phyloP scores from a whole-genome alignment of 2,329 filamentous ascomycete species.

The Exophiala sp. region DNA sequence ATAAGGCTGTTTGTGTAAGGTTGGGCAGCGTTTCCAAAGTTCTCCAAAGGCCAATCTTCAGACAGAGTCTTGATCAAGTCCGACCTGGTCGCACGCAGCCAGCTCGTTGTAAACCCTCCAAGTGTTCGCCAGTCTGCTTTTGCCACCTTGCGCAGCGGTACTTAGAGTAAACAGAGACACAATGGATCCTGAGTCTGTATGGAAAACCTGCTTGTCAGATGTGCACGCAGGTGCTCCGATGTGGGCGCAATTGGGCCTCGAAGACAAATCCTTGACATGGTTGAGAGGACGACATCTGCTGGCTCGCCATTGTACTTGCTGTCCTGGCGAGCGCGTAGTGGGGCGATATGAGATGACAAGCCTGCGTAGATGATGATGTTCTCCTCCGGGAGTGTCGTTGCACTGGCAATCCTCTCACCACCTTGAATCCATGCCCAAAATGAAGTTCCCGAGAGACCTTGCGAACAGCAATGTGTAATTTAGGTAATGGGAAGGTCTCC shows the following conservation, averaged over 20 bases:
- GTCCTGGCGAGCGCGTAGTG: constrained; percentile 41
- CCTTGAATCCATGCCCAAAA: constrained; percentile 42
- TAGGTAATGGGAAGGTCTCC: constrained; percentile 44
- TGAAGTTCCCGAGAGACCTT: constrained; percentile 37
- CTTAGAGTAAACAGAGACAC: constrained; percentile 49
- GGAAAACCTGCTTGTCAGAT: constrained; percentile 55
- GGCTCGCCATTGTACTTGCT: constrained; percentile 43
- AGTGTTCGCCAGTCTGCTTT: constrained; percentile 52
- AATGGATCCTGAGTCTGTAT: constrained; percentile 56
- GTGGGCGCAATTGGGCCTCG: constrained; percentile 34
- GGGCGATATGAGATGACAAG: constrained; percentile 41
- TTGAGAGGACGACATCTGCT: constrained; percentile 53
- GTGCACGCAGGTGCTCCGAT: constrained; percentile 46
- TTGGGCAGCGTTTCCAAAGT: constrained; percentile 49
- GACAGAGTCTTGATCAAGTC: constrained; percentile 53
- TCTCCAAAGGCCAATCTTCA: constrained; percentile 48
- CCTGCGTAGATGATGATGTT: constrained; percentile 43
- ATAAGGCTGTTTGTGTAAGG: constrained; percentile 45
- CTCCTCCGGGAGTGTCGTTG: constrained; percentile 37
- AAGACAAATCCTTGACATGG: constrained; percentile 61
- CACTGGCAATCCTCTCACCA: constrained; percentile 43
- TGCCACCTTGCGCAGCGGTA: constrained; percentile 48
- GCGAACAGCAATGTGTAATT: constrained; percentile 33
- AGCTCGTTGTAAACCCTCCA: constrained; percentile 57
- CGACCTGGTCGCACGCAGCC: constrained; percentile 48